Base-by-base conservation (phyloP, 78 protist species). In the Acrasis kona region DNA sequence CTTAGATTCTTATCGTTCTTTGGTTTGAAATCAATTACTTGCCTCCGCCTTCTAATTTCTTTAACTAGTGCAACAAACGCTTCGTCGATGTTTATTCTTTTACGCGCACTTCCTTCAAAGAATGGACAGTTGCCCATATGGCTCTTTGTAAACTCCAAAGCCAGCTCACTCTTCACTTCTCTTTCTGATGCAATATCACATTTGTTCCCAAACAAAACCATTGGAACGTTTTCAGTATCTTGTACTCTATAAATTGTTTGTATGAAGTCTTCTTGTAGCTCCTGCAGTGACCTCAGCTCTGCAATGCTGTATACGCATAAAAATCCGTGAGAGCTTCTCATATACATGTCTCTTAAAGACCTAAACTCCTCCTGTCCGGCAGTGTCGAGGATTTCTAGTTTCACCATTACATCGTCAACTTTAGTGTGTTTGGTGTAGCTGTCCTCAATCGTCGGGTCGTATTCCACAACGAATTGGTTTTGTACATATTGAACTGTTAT, bases 361-460 rank as follows among this genome's bases (percentile, higher is more conserved):
- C 70, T 58, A 65, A 42, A 70, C 36, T 70, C 74, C 41, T 70
- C 74, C 61, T 70, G 74, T 31, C 74, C 74, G 7, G 74, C 74
- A 41, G 41, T 70, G 74, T 70, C 74, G n/a, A 70, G 72, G 7
- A 70, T 8, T 7, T 70, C 74, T 28, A 70, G 38, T 41, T 42
- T 42, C 72, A 41, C 38, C 32, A 39, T 8, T 36, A 5, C 28
- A 7, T 41, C 5, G 8, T 70, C 79, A 79, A 42, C 78, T 87
- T 12, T 76, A 50, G 1, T 72, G 67, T 94, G 97, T 81, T 92
- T 93, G 29, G 96, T 61, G 74, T 96, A 93, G 3, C 84, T 35
- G 67, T 96, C 99, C 58, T 93, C 98, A 29, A 94, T 94, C 38
- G 98, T 92, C n/a, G 98, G 97, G 50, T 96, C 97, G 38, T 94